Evolutionary conservation across 768 basidiomycete species (phyloP), one percentile per base, ranked within the genome.

Genomic region (Cystobasidium onofrii): DNA sequence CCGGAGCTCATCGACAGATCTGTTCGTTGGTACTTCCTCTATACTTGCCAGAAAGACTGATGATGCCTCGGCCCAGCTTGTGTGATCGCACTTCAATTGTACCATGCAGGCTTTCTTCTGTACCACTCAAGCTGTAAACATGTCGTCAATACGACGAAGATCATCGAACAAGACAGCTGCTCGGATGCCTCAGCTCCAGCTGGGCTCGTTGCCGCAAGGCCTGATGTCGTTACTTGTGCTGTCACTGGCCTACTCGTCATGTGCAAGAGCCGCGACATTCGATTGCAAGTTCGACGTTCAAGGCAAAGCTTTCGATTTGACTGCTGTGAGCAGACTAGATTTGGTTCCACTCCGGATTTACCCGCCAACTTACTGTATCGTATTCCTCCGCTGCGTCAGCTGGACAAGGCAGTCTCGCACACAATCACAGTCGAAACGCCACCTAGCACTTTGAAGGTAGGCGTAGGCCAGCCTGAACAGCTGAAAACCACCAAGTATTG

Each of bases 281-380:
- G 43, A 74, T 43, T 74, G 73, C 73, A 57, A 74, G 65, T 66
- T 66, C 34, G 25, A 33, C 17, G 41, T 43, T 2, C 43, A 27
- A n/a, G 52, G 64, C 27, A 54, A 52, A 27, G 65, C 33, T 36
- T 74, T 66, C 34, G 73, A 74, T 31, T 39, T 74, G 44, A 70
- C 73, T 18, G 67, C 66, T 41, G 73, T 74, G 23, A 1, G 65
- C 29, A 55, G 4, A n/a, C 17, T 18, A 6, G n/a, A n/a, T n/a
- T n/a, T n/a, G n/a, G n/a, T n/a, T n/a, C n/a, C n/a, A n/a, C n/a
- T n/a, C n/a, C n/a, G n/a, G n/a, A n/a, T n/a, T n/a, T n/a, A n/a
- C n/a, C n/a, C n/a, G n/a, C n/a, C n/a, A n/a, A n/a, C n/a, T n/a
- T n/a, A n/a, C n/a, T n/a, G n/a, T n/a, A n/a, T n/a, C n/a, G n/a